Conservation (phyloP, 108 stramenopile genomes). For the Aurantiochytrium sp. region DNA sequence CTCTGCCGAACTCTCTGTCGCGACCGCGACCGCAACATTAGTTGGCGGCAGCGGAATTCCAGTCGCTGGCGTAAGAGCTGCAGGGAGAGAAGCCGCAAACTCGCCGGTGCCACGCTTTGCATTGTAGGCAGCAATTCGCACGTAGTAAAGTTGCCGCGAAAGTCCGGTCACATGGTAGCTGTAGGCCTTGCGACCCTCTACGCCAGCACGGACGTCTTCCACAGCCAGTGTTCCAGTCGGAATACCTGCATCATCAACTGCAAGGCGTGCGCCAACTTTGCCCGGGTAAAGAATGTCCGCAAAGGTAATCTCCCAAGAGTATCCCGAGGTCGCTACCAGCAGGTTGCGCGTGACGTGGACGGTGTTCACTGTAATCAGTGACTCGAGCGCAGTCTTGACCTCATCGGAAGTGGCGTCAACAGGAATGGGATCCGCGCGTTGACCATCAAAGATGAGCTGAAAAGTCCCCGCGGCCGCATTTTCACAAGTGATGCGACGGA, state of each 20-base stretch:
- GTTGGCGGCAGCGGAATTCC: not conserved
- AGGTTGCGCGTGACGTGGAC: constrained; percentile 54
- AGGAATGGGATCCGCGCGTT: constrained; percentile 24
- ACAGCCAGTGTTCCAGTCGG: not conserved
- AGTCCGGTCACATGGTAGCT: not conserved
- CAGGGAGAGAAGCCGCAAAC: not conserved
- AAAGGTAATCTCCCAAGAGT: constrained; percentile 66
- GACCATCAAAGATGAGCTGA: not conserved
- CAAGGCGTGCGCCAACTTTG: not conserved
- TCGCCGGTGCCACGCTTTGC: not conserved
- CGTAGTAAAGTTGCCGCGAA: not conserved
- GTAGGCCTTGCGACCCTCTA: not conserved
- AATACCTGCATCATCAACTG: not conserved
- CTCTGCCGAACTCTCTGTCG: not conserved
- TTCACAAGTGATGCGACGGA: not conserved
- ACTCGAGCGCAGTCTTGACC: constrained; percentile 53
- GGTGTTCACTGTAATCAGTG: constrained; percentile 46
- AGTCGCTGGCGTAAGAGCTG: not conserved
- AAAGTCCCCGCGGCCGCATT: not conserved
- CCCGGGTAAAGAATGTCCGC: not conserved
- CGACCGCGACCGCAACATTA: not conserved
- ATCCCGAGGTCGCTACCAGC: constrained; percentile 50
- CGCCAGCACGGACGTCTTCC: not conserved
- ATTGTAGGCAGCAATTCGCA: not conserved
- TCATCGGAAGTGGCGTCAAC: constrained; percentile 51